Percentiles rank a stretch among this genome's conserved stretches.
phyloP scores from a whole-genome alignment of 2,329 filamentous ascomycete species.

The Xylariaceae sp. region DNA sequence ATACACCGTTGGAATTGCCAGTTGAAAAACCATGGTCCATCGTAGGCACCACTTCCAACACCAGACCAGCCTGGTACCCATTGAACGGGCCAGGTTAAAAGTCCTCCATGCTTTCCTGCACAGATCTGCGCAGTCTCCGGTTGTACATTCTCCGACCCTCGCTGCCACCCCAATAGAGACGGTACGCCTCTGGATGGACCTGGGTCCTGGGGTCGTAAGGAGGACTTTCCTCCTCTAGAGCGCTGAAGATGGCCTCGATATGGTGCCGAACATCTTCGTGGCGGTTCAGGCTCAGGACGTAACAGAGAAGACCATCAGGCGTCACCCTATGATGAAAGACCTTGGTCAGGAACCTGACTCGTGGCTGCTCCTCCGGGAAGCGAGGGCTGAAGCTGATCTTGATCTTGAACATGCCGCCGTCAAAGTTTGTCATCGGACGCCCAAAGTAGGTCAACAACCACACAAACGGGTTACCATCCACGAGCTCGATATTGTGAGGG shows the following conservation, averaged over 20 bases:
- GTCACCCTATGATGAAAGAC: slow-evolving; percentile 88
- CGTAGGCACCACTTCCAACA: too few species aligned
- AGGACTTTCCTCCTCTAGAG: slow-evolving; percentile 81
- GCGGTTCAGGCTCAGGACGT: slow-evolving; percentile 56
- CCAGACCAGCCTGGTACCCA: too few species aligned
- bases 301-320: slow-evolving; percentile 74
- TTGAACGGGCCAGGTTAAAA: too few species aligned
- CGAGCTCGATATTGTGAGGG: slow-evolving; percentile 70
- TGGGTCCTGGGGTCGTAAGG: slow-evolving; percentile 86
- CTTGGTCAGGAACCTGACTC: slow-evolving; percentile 71
- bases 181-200: slow-evolving; percentile 80
- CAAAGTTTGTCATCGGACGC: slow-evolving; percentile 84
- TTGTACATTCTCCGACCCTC: slow-evolving; percentile 83
- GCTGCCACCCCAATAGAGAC: slow-evolving; percentile 75
- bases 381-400: slow-evolving; percentile 72
- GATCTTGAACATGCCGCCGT: slow-evolving; percentile 84
- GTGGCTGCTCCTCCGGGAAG: slow-evolving; percentile 84
- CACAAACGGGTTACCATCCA: slow-evolving; percentile 79
- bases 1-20: too few species aligned
- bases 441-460: slow-evolving; percentile 90
- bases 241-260: slow-evolving; percentile 73
- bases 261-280: slow-evolving; percentile 76
- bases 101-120: slow-evolving; percentile 63
- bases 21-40: too few species aligned
- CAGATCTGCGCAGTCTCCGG: slow-evolving; percentile 70